Conservation (phyloP, 208 protist species). For the Trypanosoma scelopori region DNA sequence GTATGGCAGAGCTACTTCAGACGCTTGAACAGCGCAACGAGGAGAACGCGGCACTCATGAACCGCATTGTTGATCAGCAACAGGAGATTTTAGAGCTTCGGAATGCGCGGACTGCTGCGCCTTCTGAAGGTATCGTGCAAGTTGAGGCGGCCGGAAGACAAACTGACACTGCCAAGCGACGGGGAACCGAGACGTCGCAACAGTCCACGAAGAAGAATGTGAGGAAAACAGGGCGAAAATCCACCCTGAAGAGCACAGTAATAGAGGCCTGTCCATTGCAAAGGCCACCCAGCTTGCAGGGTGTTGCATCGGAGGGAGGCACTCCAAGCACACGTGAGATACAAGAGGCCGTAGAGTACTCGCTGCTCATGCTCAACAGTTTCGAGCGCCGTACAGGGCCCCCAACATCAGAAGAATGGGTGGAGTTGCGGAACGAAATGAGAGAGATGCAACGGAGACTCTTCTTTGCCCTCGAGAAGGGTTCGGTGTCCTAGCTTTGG, state of each 20-base stretch:
- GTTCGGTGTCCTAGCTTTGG: background rate
- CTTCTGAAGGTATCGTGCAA: background rate
- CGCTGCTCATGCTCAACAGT: conserved; percentile 50
- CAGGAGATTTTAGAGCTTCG: conserved; percentile 45
- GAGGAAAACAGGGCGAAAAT: too few relatives aligned
- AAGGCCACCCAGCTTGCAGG: background rate
- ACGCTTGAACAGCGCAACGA: conserved; percentile 52
- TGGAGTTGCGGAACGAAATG: conserved; percentile 44
- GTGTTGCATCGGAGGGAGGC: background rate
- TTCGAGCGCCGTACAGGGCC: conserved; percentile 28
- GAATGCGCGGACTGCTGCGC: background rate
- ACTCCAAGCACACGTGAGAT: background rate
- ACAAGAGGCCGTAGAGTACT: conserved; percentile 45
- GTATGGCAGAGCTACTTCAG: conserved; percentile 45
- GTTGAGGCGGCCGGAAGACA: background rate
- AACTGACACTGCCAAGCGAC: background rate
- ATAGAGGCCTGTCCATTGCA: background rate
- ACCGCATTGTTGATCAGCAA: conserved; percentile 52
- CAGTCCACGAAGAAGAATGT: too few relatives aligned
- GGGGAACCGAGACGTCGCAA: background rate
- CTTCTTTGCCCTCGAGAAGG: conserved; percentile 27
- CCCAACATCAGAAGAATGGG: conserved; percentile 20
- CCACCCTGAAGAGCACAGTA: background rate
- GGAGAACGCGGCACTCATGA: conserved; percentile 48
- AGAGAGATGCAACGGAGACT: conserved; percentile 48